These are phyloP conservation scores for Abrus pulchellus DNA, from an alignment of 306 rosid genomes.

Conservation along the genomic window DNA sequence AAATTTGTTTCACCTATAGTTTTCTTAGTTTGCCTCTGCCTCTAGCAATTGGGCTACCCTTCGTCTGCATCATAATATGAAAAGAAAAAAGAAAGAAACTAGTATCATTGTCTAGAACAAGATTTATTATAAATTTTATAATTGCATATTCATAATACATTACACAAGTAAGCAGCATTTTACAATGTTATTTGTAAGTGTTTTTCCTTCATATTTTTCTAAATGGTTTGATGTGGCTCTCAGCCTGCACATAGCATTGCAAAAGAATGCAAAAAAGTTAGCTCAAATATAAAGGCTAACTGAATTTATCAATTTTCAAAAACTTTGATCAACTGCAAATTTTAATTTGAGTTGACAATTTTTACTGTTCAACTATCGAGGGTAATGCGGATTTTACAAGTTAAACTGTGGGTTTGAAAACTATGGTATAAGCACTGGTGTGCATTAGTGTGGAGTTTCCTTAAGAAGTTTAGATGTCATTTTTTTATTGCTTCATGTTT, in stretches of 20 bases:
- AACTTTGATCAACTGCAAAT: background rate
- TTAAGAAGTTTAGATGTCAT: background rate
- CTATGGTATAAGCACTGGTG: background rate
- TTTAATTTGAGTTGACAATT: no score
- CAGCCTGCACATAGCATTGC: background rate
- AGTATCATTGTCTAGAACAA: background rate
- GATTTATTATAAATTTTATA: background rate
- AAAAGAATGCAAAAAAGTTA: conserved; percentile 2
- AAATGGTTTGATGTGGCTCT: background rate
- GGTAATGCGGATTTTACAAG: no score
- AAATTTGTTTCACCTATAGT: background rate
- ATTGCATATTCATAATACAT: background rate
- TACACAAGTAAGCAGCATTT: background rate
- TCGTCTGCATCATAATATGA: background rate
- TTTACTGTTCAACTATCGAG: no score
- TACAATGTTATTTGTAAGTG: background rate
- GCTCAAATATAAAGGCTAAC: background rate
- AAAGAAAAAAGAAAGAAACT: background rate
- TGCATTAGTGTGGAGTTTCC: background rate
- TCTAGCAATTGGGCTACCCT: background rate
- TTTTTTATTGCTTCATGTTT: background rate
- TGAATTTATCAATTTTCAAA: background rate
- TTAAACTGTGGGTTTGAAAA: conserved; percentile 8
- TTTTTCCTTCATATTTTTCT: background rate
- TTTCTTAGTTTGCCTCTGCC: background rate